A percentile compares a stretch with the other conserved stretches of the same genome.
phyloP scores from a whole-genome alignment of 2,329 filamentous ascomycete genomes.

The Aspergillus novofumigatus region DNA sequence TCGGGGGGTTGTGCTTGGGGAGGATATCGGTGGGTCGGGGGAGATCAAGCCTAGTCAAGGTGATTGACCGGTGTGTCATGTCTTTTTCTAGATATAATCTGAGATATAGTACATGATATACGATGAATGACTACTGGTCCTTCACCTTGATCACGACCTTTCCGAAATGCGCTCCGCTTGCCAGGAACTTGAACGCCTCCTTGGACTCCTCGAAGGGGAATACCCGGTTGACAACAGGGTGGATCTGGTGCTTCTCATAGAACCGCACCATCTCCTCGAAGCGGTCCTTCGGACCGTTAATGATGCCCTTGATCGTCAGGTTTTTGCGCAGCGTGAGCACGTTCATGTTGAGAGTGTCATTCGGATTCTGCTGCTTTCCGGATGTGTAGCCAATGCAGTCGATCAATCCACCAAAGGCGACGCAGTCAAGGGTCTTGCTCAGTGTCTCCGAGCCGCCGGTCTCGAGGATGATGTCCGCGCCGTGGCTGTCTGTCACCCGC shows the following conservation, averaged over 20 bases:
- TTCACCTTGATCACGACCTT: conserved; percentile 52
- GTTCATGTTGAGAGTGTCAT: conserved; percentile 58
- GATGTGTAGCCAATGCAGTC: conserved; percentile 46
- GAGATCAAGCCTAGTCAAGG: conserved; percentile 2
- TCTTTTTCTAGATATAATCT: neutral
- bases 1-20: conserved; percentile 18
- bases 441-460: conserved; percentile 49
- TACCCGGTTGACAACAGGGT: conserved; percentile 50
- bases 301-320: conserved; percentile 54
- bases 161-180: conserved; percentile 51
- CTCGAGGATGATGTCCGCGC: conserved; percentile 51
- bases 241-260: conserved; percentile 30
- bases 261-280: conserved; percentile 40
- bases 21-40: conserved; percentile 19
- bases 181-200: conserved; percentile 52
- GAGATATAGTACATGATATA: neutral
- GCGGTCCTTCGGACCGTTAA: conserved; percentile 59
- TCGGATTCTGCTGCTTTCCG: conserved; percentile 53
- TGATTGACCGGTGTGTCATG: neutral
- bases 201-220: conserved; percentile 51
- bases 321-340: conserved; percentile 50
- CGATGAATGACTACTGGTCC: neutral
- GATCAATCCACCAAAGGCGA: conserved; percentile 45
- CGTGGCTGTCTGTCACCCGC: conserved; percentile 41
- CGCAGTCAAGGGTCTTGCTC: conserved; percentile 45